Base-by-base conservation (phyloP, 257 asterid species). In the Capsicum baccatum region DNA sequence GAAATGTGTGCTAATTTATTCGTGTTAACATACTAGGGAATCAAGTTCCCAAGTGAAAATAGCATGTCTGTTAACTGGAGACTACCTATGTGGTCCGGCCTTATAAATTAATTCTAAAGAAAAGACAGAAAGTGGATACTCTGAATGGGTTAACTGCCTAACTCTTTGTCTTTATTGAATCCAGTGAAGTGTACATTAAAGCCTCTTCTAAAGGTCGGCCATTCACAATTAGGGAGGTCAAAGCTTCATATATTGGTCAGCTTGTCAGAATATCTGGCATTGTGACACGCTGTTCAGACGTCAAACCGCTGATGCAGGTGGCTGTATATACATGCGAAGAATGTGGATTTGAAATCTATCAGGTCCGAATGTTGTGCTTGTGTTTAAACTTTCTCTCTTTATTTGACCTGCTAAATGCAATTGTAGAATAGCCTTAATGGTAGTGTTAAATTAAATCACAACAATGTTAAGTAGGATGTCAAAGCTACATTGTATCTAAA, bases 271-370 rank as follows among this genome's bases (percentile, higher is more conserved):
- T 88, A 89, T 94, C 99, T 79, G 99, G 99, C 79, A 95, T 97
- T 76, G 98, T 97, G 83, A 97, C 97, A 1, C 98, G 99, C 10
- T 95, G 98, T 82, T 97, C 98, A 0, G 98, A 95, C 83, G 98
- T 97, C 87, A 97, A 97, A 87, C 98, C 99, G 44, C 87, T 97
- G 82, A 95, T 95, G 97, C 98, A 95, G 91, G 98, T 95, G 79
- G 98, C 98, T 86, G 98, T 97, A 58, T 97, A 97, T 85, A 97
- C 98, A 33, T 97, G 99, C 58, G 99, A 97, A 90, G 97, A 92
- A 89, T 97, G 99, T 83, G 99, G 98, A 83, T 95, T 95, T 85
- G 99, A 95, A 88, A 97, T 97, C 80, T 97, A 94, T 85, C 99
- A 97, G 99, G 99, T 97, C 66, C 66, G 39, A 16, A 5, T 69